Conservation (phyloP, 305 asterid species). For the Solanum hybrid region DNA sequence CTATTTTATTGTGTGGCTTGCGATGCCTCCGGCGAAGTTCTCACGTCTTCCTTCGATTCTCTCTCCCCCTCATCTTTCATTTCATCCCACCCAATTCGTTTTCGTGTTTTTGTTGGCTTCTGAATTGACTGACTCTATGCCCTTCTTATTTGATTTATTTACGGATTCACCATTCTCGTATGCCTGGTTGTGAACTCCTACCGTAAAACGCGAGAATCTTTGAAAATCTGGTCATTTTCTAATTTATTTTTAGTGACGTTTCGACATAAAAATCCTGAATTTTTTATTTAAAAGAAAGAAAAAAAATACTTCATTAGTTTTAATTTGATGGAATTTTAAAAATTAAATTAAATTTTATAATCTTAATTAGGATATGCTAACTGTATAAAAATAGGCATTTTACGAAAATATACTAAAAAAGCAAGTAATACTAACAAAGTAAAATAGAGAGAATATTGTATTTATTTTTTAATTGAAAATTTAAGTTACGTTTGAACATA, state of each 20-base stretch:
- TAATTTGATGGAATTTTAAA: not conserved
- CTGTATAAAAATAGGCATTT: not conserved
- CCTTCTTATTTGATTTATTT: conserved; percentile 15
- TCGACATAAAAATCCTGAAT: not conserved
- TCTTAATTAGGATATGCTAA: not conserved
- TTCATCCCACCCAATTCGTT: conserved; percentile 21
- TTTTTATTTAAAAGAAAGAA: not conserved
- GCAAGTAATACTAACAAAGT: not conserved
- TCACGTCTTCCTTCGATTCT: conserved; percentile 9
- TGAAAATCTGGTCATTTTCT: not conserved
- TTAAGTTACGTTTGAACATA: not conserved
- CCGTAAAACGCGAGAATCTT: not conserved
- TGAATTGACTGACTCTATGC: conserved; percentile 5
- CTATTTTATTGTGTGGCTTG: not conserved
- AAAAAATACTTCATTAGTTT: not conserved
- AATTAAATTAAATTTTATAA: too few species aligned
- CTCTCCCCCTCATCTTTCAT: conserved; percentile 21
- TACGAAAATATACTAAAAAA: not conserved
- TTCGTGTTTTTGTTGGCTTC: conserved; percentile 23
- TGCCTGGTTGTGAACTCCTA: not conserved
- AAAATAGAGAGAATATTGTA: not conserved
- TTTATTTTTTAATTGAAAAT: not conserved
- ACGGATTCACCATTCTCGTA: conserved; percentile 36
- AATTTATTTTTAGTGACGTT: not conserved
- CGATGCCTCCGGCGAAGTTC: conserved; percentile 20